Conservation (phyloP, 2,329 filamentous ascomycete genomes). For the Calonectria pseudoturangicola region DNA sequence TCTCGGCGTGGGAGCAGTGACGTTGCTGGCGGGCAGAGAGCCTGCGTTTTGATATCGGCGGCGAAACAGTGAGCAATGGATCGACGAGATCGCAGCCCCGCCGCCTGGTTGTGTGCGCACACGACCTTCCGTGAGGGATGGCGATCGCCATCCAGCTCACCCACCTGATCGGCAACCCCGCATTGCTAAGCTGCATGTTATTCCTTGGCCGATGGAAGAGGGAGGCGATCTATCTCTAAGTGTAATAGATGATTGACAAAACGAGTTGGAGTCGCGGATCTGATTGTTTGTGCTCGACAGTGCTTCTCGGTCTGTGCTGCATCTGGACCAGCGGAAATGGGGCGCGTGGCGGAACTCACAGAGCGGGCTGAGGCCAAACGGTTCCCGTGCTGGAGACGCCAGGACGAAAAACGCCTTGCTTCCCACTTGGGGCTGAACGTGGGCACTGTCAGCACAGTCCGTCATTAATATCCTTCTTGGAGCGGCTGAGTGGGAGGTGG, state of each 20-base stretch:
- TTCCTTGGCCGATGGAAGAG: slow-evolving; percentile 21
- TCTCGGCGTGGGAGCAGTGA: slow-evolving; percentile 8
- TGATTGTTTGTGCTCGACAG: background rate
- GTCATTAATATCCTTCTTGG: slow-evolving; percentile 8
- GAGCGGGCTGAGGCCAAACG: slow-evolving; percentile 12
- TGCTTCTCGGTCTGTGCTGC: slow-evolving; percentile 18
- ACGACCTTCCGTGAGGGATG: slow-evolving; percentile 23
- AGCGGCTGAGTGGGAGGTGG: slow-evolving; percentile 7
- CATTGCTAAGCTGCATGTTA: slow-evolving; percentile 43
- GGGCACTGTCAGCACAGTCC: slow-evolving; percentile 1
- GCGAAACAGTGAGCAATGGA: slow-evolving; percentile 9
- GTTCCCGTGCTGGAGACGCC: slow-evolving; percentile 17
- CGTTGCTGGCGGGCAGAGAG: background rate
- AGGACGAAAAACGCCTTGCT: slow-evolving; percentile 23
- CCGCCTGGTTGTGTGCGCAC: slow-evolving; percentile 16
- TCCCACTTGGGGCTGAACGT: slow-evolving; percentile 19
- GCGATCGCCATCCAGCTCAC: slow-evolving; percentile 36
- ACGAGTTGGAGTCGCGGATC: background rate
- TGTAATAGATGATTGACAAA: slow-evolving; percentile 2
- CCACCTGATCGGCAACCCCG: slow-evolving; percentile 54
- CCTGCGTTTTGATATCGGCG: background rate
- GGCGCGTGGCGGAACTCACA: background rate
- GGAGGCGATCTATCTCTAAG: slow-evolving; percentile 5
- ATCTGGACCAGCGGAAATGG: background rate
- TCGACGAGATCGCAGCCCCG: background rate